Conservation (phyloP, 164 flowering plant species). For the Hamamelis virginiana region DNA sequence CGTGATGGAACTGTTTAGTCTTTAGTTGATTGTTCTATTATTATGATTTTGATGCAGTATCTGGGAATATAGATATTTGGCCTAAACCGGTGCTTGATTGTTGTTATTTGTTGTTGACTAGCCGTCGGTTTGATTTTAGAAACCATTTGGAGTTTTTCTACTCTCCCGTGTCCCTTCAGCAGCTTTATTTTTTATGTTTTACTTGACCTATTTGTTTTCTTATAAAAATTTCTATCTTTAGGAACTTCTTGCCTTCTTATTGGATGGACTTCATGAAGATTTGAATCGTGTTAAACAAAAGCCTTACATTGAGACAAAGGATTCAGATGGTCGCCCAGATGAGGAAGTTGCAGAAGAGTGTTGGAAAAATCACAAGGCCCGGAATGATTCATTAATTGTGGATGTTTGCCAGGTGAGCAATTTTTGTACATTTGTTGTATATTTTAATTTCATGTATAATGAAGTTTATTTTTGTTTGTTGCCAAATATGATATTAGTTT, state of each 20-base stretch:
- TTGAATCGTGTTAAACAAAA: conserved; percentile 88
- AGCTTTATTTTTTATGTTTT: background rate
- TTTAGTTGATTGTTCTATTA: too few relatives aligned
- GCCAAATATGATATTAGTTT: background rate
- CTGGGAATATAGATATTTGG: too few relatives aligned
- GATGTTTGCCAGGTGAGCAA: conserved; percentile 85
- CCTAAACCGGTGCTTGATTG: too few relatives aligned
- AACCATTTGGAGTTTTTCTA: too few relatives aligned
- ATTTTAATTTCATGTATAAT: too few relatives aligned
- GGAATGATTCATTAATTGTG: conserved; percentile 91
- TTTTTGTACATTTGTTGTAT: too few relatives aligned
- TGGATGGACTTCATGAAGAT: conserved; percentile 98
- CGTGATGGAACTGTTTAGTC: too few relatives aligned
- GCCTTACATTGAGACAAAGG: conserved; percentile 86
- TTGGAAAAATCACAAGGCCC: conserved; percentile 90
- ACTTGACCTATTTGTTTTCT: conserved; percentile 6
- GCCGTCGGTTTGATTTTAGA: too few relatives aligned
- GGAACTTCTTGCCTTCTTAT: conserved; percentile 95
- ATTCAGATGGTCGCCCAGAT: conserved; percentile 80
- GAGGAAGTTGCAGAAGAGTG: conserved; percentile 83
- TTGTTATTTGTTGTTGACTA: too few relatives aligned
- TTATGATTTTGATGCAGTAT: too few relatives aligned
- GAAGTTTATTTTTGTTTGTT: conserved; percentile 1
- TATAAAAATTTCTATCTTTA: conserved; percentile 22
- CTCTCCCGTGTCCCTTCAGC: too few relatives aligned